A percentile compares a stretch with the other conserved stretches of the same genome.
Conservation (phyloP, 2,329 filamentous ascomycete genomes). For the Diaporthe eres region DNA sequence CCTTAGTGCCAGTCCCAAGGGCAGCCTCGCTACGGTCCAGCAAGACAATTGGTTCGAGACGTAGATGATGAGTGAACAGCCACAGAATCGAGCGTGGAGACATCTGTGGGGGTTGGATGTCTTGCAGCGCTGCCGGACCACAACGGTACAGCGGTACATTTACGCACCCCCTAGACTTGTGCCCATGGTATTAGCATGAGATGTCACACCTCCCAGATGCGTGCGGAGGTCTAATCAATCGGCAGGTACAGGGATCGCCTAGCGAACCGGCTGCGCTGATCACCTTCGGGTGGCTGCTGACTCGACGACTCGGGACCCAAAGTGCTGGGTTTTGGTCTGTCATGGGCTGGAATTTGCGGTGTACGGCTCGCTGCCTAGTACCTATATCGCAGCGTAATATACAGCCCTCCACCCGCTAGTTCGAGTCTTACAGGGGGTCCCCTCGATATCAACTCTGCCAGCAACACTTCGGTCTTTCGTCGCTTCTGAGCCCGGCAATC, state of each 20-base stretch:
- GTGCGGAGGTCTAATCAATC: slow-evolving; percentile 8
- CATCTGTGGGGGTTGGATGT: not conserved
- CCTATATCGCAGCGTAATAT: slow-evolving; percentile 36
- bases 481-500: slow-evolving; percentile 13
- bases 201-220: slow-evolving; percentile 12
- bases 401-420: slow-evolving; percentile 11
- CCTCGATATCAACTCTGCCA: slow-evolving; percentile 9
- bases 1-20: not conserved
- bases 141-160: slow-evolving; percentile 15
- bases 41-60: slow-evolving; percentile 24
- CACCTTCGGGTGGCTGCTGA: slow-evolving; percentile 42
- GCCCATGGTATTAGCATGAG: not conserved
- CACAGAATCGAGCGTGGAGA: slow-evolving; percentile 18
- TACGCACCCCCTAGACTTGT: not conserved
- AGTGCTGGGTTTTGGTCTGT: slow-evolving; percentile 40
- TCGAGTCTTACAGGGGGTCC: slow-evolving; percentile 4
- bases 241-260: slow-evolving; percentile 37
- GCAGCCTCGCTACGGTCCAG: slow-evolving; percentile 16
- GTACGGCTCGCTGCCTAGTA: slow-evolving; percentile 16
- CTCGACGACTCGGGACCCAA: slow-evolving; percentile 38
- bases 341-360: slow-evolving; percentile 35
- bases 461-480: not conserved
- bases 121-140: slow-evolving; percentile 4
- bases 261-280: slow-evolving; percentile 38
- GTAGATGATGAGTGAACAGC: slow-evolving; percentile 33